Conservation (phyloP, 2,329 filamentous ascomycete species). For the Colletotrichum navitas region DNA sequence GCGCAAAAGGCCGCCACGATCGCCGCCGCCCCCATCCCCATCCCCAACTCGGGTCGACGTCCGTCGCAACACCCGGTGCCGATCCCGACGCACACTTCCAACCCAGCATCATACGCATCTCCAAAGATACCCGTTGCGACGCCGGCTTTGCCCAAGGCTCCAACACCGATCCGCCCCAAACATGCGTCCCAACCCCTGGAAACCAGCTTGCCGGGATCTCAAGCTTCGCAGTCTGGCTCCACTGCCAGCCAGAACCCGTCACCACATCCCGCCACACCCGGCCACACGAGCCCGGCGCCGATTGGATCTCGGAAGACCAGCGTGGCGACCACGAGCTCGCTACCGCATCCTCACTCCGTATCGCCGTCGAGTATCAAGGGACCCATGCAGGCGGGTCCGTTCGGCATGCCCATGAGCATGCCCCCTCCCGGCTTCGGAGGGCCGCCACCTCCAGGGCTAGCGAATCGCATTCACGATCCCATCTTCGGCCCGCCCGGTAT, state of each 20-base stretch:
- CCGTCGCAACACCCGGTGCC: conserved; percentile 55
- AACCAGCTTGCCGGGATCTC: conserved; percentile 76
- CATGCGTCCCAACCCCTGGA: conserved; percentile 87
- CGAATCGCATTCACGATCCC: conserved; percentile 62
- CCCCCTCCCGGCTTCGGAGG: conserved; percentile 60
- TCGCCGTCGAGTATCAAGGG: conserved; percentile 71
- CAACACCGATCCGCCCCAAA: conserved; percentile 81
- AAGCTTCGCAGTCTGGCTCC: conserved; percentile 73
- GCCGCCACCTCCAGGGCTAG: conserved; percentile 54
- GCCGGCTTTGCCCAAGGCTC: conserved; percentile 84
- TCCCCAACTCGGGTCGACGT: conserved; percentile 56
- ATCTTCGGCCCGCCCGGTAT: conserved; percentile 57
- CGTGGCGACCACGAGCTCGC: conserved; percentile 44
- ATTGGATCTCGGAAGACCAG: conserved; percentile 72
- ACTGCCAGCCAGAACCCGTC: conserved; percentile 68
- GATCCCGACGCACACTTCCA: conserved; percentile 67
- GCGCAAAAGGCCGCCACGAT: conserved; percentile 56
- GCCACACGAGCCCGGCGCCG: conserved; percentile 74
- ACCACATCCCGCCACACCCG: conserved; percentile 71
- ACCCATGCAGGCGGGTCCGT: conserved; percentile 59
- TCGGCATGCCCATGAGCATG: conserved; percentile 70
- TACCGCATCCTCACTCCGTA: conserved; percentile 63
- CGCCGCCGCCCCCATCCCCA: conserved; percentile 51
- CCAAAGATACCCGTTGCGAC: conserved; percentile 85
- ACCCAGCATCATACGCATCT: conserved; percentile 74